A percentile compares a stretch with the other conserved stretches of the same genome.
These are phyloP conservation scores for Byssochlamys sp. DNA, from an alignment of 2,329 filamentous ascomycete genomes.

Conservation along the genomic window DNA sequence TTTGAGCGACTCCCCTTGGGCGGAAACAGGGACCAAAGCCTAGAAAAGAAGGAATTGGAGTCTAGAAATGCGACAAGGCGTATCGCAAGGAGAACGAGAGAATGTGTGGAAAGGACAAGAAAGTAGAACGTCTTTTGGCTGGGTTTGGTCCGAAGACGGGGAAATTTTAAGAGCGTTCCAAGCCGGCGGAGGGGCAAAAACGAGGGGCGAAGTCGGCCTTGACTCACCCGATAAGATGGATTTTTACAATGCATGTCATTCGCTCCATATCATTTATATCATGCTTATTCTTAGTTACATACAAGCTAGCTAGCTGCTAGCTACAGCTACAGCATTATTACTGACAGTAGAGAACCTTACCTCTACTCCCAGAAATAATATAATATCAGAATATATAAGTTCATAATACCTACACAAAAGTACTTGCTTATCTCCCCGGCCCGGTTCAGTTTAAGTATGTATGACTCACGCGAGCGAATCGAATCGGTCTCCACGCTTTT, in stretches of 20 bases:
- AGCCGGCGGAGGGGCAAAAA: not conserved
- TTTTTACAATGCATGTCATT: not conserved
- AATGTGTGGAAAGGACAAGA: not conserved
- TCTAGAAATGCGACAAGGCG: not conserved
- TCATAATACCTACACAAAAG: not conserved
- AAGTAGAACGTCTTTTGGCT: not conserved
- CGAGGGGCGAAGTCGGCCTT: slow-evolving; percentile 4
- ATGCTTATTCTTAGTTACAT: too few species aligned
- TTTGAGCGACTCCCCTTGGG: slow-evolving; percentile 34
- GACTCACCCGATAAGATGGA: slow-evolving; percentile 24
- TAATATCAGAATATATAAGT: too few species aligned
- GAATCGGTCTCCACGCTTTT: not conserved
- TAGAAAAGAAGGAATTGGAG: not conserved
- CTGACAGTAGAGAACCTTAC: too few species aligned
- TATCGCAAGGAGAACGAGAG: not conserved
- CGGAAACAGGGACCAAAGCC: not conserved
- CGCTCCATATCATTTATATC: not conserved
- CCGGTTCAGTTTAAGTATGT: not conserved
- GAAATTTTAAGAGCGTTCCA: slow-evolving; percentile 5
- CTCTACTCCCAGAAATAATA: too few species aligned
- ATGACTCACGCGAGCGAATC: not conserved
- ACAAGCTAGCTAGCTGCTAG: too few species aligned
- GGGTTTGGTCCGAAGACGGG: not conserved
- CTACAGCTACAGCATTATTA: too few species aligned
- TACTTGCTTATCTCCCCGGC: not conserved